A percentile compares a stretch with the other conserved stretches of the same genome.
Evolutionary conservation across 192 early-diverging fungal species (phyloP).

Genomic region (Umbelopsis sp.): DNA sequence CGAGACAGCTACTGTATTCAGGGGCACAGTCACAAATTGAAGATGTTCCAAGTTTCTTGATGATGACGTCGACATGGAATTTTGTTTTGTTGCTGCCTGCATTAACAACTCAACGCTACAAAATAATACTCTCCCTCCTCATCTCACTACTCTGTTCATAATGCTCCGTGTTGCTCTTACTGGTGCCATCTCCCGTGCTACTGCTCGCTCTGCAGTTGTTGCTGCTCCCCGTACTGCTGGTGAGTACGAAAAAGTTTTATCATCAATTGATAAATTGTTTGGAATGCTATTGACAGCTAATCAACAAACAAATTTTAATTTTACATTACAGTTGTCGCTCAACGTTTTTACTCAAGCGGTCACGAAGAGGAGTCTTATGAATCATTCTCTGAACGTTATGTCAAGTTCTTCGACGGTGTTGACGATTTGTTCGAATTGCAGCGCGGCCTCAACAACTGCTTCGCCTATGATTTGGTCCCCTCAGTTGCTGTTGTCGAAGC

Average conservation of each 20-base stretch:
- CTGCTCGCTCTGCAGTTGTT: slow-evolving; percentile 28
- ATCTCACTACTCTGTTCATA: slow-evolving; percentile 18
- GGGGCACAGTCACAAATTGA: neutral
- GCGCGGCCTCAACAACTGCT: slow-evolving; percentile 97
- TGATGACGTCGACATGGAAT: slow-evolving; percentile 8
- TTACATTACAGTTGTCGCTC: slow-evolving; percentile 32
- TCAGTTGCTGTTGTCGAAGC: slow-evolving; percentile 86
- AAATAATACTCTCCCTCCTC: slow-evolving; percentile 27
- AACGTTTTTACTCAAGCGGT: slow-evolving; percentile 67
- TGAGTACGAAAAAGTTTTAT: slow-evolving; percentile 20
- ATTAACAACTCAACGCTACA: neutral
- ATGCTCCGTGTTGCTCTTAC: slow-evolving; percentile 44
- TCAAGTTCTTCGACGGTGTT: slow-evolving; percentile 82
- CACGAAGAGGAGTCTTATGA: slow-evolving; percentile 79
- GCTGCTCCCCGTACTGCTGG: slow-evolving; percentile 27
- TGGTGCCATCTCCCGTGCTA: slow-evolving; percentile 37
- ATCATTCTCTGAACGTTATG: slow-evolving; percentile 76
- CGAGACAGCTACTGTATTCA: neutral
- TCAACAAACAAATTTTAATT: slow-evolving; percentile 3
- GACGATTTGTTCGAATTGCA: slow-evolving; percentile 98
- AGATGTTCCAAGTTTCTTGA: too few species aligned
- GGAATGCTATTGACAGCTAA: neutral
- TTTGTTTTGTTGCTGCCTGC: slow-evolving; percentile 23
- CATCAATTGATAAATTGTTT: neutral
- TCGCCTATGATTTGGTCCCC: slow-evolving; percentile 94